Base-by-base conservation (phyloP, 768 basidiomycete genomes). In the Mycena maculata region DNA sequence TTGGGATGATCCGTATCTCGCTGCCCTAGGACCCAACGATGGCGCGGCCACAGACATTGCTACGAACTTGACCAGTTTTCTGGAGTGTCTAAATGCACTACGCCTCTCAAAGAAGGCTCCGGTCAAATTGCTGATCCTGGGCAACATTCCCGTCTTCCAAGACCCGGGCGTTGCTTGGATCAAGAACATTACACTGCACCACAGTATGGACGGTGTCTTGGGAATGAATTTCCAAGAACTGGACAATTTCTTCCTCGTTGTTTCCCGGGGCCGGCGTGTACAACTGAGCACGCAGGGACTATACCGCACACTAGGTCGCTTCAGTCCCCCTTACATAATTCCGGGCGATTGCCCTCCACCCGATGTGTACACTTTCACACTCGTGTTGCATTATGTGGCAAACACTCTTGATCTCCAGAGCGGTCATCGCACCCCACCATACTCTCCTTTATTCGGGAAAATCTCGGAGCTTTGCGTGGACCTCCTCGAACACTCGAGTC, bases 101-200 rank as follows among this genome's bases (percentile, higher is more conserved):
- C 45, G 1, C 10, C 11, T 16, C 27, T 48, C 1, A 12, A 16
- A 16, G n/a, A 41, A n/a, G n/a, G n/a, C n/a, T n/a, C n/a, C n/a
- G 31, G 23, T n/a, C 8, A 54, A 45, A 55, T 22, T 63, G 23
- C 61, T 63, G 18, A 33, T 63, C 20, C 2, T 55, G 0, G 53
- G 61, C 39, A 55, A 63, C 39, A 16, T 63, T n/a, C 61, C 61
- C 13, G 16, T 36, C 47, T 47, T 6, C n/a, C n/a, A 7, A 27
- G 7, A 27, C 4, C 4, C 38, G 22, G n/a, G 31, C 36, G n/a
- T n/a, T n/a, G n/a, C n/a, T n/a, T n/a, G n/a, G n/a, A 22, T 60
- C 2, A 28, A 49, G 39, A 42, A 61, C 30, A 53, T 61, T 23
- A 23, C 49, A 1, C 30, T 25, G 9, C 27, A 2, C 20, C 39